Evolutionary conservation across 352 stramenopile genomes (phyloP).

Genomic region (Globisporangium yorkense): DNA sequence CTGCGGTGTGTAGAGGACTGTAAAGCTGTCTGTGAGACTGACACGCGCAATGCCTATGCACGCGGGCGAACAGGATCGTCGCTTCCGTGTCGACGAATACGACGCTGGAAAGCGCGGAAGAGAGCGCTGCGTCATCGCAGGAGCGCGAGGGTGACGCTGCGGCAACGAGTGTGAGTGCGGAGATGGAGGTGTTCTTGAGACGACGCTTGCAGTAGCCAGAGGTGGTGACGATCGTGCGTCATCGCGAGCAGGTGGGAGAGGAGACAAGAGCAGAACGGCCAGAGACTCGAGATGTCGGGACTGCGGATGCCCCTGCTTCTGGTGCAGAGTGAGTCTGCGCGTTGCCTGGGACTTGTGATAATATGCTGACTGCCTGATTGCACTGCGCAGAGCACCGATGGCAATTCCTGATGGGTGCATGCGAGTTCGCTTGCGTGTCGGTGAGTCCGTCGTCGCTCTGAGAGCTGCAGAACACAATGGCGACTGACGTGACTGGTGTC

Average conservation of each 20-base stretch:
- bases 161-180: constrained; percentile 2
- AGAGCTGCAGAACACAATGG: not conserved
- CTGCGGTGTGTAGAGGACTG: not conserved
- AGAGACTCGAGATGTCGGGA: not conserved
- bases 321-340: not conserved
- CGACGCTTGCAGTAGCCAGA: not conserved
- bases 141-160: not conserved
- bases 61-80: constrained; percentile 31
- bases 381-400: not conserved
- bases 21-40: not conserved
- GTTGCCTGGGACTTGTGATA: not conserved
- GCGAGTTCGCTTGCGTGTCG: constrained; percentile 52
- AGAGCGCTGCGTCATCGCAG: not conserved
- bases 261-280: too few species aligned
- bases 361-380: not conserved
- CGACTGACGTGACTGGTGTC: not conserved
- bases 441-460: constrained; percentile 1
- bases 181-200: not conserved
- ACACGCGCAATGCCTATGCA: not conserved
- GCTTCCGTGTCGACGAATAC: constrained; percentile 22
- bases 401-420: constrained; percentile 35
- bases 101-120: not conserved
- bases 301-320: not conserved
- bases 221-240: not conserved
- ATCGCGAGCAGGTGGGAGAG: not conserved